phyloP scores from a whole-genome alignment of 257 asterid genomes.

The Solanum clarkiae region DNA sequence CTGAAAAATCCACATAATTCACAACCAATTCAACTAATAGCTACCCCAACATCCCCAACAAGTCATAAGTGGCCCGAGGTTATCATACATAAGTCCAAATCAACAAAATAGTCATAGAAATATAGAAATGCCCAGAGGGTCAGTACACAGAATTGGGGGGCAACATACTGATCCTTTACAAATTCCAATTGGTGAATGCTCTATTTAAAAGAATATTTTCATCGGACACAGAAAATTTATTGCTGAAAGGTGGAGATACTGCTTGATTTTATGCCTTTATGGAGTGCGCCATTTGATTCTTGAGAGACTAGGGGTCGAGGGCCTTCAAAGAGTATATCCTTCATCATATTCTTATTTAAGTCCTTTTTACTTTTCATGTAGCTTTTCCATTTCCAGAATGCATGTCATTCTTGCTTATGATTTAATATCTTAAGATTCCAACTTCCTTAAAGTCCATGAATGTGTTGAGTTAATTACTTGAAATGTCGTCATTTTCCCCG shows the following conservation, averaged over 20 bases:
- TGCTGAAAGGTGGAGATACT: not conserved
- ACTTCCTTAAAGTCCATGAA: not conserved
- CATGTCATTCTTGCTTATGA: not conserved
- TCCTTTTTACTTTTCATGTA: not conserved
- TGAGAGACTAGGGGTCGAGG: not conserved
- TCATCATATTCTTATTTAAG: not conserved
- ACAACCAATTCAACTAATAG: too few species aligned
- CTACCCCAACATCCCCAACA: too few species aligned
- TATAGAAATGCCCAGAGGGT: too few species aligned
- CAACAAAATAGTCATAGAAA: too few species aligned
- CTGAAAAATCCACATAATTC: too few species aligned
- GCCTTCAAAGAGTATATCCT: conserved; percentile 16
- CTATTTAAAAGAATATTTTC: not conserved
- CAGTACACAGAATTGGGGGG: not conserved
- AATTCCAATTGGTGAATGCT: not conserved
- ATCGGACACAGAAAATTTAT: conserved; percentile 7
- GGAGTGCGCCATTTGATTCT: not conserved
- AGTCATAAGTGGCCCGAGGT: too few species aligned
- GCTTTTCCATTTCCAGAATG: not conserved
- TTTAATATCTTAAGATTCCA: not conserved
- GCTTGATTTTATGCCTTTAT: not conserved
- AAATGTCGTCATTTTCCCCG: not conserved
- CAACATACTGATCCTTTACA: not conserved
- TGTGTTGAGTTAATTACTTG: not conserved
- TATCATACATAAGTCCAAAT: too few species aligned